Evolutionary conservation across 73 alveolate genomes (phyloP).

Genomic region (Paramecium sexaurelia): DNA sequence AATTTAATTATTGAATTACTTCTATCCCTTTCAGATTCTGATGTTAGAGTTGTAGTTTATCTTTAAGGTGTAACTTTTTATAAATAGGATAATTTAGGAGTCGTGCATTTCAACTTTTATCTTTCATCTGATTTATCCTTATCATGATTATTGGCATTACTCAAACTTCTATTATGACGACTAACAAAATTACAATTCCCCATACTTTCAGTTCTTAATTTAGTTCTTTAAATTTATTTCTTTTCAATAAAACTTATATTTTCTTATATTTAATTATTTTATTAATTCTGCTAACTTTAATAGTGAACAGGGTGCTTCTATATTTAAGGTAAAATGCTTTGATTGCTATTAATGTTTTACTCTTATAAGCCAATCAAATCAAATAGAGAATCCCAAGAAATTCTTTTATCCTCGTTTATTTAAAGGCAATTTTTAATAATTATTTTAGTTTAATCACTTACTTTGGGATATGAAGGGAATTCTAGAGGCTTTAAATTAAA

Average conservation of each 20-base stretch:
- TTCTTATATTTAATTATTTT: background rate
- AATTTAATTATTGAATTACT: constrained; percentile 34
- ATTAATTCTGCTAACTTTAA: background rate
- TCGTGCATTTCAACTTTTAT: background rate
- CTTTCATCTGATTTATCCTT: background rate
- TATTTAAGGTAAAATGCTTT: background rate
- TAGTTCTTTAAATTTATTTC: background rate
- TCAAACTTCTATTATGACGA: background rate
- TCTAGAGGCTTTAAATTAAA: background rate
- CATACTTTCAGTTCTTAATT: constrained; percentile 42
- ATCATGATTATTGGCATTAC: constrained; percentile 3
- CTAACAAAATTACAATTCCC: background rate
- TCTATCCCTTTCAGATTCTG: constrained; percentile 13
- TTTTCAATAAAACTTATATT: background rate
- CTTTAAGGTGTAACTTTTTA: constrained; percentile 15
- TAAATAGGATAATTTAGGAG: background rate
- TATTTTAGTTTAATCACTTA: background rate
- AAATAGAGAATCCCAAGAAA: constrained; percentile 10
- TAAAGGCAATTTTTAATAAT: background rate
- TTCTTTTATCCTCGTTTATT: background rate
- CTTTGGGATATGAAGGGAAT: background rate
- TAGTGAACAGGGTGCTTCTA: background rate
- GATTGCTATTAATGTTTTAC: background rate
- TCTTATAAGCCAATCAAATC: background rate
- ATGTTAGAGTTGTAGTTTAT: background rate